Base-by-base conservation (phyloP, 768 basidiomycete genomes). In the Arthromyces matolae region DNA sequence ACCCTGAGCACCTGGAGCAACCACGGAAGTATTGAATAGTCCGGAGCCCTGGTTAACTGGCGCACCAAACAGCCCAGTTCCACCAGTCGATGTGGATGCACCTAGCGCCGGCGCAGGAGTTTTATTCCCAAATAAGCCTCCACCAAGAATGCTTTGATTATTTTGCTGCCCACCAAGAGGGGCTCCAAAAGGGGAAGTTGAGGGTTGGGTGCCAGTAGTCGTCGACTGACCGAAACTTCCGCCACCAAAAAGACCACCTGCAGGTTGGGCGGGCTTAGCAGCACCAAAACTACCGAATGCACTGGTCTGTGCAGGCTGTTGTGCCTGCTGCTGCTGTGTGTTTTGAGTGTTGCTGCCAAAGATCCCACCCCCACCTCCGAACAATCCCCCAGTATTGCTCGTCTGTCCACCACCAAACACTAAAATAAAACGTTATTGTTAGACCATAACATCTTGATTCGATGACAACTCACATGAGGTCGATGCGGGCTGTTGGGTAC, bases 71-170 rank as follows among this genome's bases (percentile, higher is more conserved):
- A 75, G 50, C n/a, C 42, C 42, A 5, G 70, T 63, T 27, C 69
- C 67, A 16, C 68, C 67, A 8, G 65, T 67, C 22, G 77, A 74
- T 38, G 65, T 67, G 3, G 74, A 65, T 7, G 65, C 62, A 41
- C 67, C 75, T n/a, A 81, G 65, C 12, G 69, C 55, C 25, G 80
- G 74, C 7, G 77, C 75, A 27, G 71, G 64, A 10, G 75, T 78
- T 61, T 77, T 83, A 33, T 66, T 69, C 19, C 73, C 72, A 52
- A 83, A 83, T 18, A 87, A 45, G 20, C 70, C 64, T 8, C 70
- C 65, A 10, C 77, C 76, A 34, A 82, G 77, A 9, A 66, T 53
- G 2, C 75, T 61, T 37, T 67, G 65, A 40, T 60, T 68, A 19
- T 50, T 60, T 22, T 63, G 61, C 58, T 82, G 78, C 13, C 74